These are phyloP conservation scores for Triglochin maritima DNA, from an alignment of 106 monocot genomes.

Conservation along the genomic window DNA sequence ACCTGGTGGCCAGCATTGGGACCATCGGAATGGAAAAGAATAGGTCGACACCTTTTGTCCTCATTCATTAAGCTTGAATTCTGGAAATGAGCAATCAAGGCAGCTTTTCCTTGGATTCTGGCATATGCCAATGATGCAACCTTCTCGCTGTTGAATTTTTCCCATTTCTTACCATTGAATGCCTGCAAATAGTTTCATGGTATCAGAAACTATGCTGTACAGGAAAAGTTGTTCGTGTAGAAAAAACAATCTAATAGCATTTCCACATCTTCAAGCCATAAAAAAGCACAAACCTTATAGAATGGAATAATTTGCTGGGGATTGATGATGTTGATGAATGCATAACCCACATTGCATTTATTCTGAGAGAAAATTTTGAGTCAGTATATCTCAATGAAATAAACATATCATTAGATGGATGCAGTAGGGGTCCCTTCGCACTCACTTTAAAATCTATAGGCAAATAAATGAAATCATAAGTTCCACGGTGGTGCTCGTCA, in stretches of 20 bases:
- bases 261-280: too few species aligned
- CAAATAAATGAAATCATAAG: conserved; percentile 94
- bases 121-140: conserved; percentile 71
- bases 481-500: conserved; percentile 88
- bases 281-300: conserved; percentile 18
- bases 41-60: conserved; percentile 69
- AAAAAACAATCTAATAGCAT: too few species aligned
- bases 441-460: conserved; percentile 98
- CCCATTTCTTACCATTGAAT: conserved; percentile 79
- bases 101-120: conserved; percentile 56
- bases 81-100: conserved; percentile 63
- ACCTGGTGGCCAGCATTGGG: conserved; percentile 80
- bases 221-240: too few species aligned
- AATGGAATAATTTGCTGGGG: conserved; percentile 34
- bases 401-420: too few species aligned
- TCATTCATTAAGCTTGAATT: conserved; percentile 78
- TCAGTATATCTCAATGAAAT: neutral
- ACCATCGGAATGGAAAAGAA: conserved; percentile 71
- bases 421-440: neutral
- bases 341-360: conserved; percentile 47
- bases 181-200: conserved; percentile 21
- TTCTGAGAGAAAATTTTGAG: conserved; percentile 17
- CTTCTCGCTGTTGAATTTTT: conserved; percentile 79
- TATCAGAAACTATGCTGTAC: too few species aligned
- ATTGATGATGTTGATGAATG: conserved; percentile 40